Conservation (phyloP, 2,329 filamentous ascomycete species). For the Fusarium buharicum region DNA sequence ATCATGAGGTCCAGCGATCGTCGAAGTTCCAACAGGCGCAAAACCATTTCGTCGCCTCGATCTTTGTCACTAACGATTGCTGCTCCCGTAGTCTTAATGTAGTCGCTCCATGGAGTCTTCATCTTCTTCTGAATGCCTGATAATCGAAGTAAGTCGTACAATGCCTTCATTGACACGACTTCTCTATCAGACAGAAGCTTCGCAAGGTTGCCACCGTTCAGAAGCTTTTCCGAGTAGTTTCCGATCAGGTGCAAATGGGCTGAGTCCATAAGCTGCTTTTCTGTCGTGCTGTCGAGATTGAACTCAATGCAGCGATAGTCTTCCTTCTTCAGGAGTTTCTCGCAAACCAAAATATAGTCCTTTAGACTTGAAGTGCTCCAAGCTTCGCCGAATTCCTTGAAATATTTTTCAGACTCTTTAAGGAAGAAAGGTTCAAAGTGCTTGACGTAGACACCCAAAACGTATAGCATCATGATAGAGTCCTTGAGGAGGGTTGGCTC, state of each 20-base stretch:
- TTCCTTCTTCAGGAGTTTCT: slow-evolving; percentile 76
- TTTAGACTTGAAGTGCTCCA: slow-evolving; percentile 73
- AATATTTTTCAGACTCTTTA: slow-evolving; percentile 72
- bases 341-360: slow-evolving; percentile 77
- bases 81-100: slow-evolving; percentile 80
- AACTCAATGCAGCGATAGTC: slow-evolving; percentile 80
- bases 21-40: slow-evolving; percentile 83
- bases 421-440: slow-evolving; percentile 84
- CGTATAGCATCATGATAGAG: slow-evolving; percentile 83
- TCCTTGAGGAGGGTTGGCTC: slow-evolving; percentile 75
- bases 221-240: slow-evolving; percentile 71
- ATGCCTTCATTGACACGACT: slow-evolving; percentile 73
- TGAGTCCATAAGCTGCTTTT: slow-evolving; percentile 76
- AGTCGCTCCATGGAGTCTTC: slow-evolving; percentile 77
- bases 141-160: slow-evolving; percentile 82
- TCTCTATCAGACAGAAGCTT: slow-evolving; percentile 78
- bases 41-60: slow-evolving; percentile 85
- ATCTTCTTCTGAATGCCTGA: slow-evolving; percentile 76
- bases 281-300: slow-evolving; percentile 84
- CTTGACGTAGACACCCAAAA: slow-evolving; percentile 82
- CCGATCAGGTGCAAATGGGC: slow-evolving; percentile 79
- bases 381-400: slow-evolving; percentile 74
- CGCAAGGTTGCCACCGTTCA: slow-evolving; percentile 73
- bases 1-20: slow-evolving; percentile 80
- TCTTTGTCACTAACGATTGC: slow-evolving; percentile 83